Evolutionary conservation across 257 asterid genomes (phyloP), one percentile per base, ranked within the genome.

Genomic region (Penstemon eatonii): DNA sequence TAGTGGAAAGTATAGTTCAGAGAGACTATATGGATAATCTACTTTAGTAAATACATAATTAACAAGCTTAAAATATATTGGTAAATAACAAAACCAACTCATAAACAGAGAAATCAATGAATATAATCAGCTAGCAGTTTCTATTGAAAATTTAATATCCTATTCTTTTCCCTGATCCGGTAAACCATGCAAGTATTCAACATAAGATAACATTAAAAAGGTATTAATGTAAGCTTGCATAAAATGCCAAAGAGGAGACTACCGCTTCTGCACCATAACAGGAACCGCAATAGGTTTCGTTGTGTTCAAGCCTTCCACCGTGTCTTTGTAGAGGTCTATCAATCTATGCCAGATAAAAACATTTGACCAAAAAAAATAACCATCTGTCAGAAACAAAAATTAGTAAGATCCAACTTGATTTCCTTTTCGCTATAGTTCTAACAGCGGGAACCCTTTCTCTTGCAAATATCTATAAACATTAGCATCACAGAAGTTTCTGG

Each of bases 211-310:
- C 11, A 64, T 13, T 37, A 42, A 39, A 47, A 51, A 13, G 55
- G 55, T 41, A 70, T 25, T 42, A 56, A 13, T 46, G 8, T 50
- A 33, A n/a, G 52, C 41, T n/a, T 9, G 56, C 42, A 75, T 46
- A 69, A 33, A 57, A 37, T 33, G 43, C 55, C 9, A 63, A 47
- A 43, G 33, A 44, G 55, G 15, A 18, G 39, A 18, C 56, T 82
- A 94, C 99, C 90, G 44, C 58, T 89, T 94, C 97, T 73, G 99
- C 89, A 73, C 97, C 97, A 78, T 76, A 94, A 79, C 99, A 94
- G 36, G 99, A 94, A 70, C 99, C 99, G 65, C 99, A 94, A 54
- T 94, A 94, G n/a, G 99, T 94, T 73, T 91, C 99, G 8, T 94
- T 91, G 82, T 86, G 97, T 67, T 87, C 96, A 74, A 94, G 96